Percentiles rank a stretch among this genome's conserved stretches.
Conservation (phyloP, 345 rosid species). For the Reutealis trisperma region DNA sequence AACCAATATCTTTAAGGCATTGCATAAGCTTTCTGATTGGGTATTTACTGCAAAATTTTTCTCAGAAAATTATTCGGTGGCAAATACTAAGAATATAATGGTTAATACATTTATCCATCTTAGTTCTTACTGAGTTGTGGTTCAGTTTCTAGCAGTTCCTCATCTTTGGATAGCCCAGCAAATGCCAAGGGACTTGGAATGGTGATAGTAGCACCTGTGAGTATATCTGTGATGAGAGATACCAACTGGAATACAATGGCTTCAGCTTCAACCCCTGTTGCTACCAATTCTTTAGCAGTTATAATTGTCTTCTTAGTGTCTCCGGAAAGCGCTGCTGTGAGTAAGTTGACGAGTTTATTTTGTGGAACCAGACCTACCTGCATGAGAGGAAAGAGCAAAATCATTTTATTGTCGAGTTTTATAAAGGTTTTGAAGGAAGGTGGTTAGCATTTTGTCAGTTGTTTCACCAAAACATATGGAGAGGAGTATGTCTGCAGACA, state of each 20-base stretch:
- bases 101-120: not conserved
- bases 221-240: constrained; percentile 33
- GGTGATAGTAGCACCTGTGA: constrained; percentile 21
- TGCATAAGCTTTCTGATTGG: constrained; percentile 29
- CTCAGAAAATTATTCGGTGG: constrained; percentile 3
- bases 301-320: constrained; percentile 35
- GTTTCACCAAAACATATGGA: not conserved
- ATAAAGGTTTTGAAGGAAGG: not conserved
- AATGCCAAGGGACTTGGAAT: constrained; percentile 8
- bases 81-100: not conserved
- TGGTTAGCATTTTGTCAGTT: not conserved
- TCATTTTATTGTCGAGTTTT: not conserved
- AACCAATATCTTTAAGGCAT: constrained; percentile 32
- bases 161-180: constrained; percentile 20
- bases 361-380: constrained; percentile 38
- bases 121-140: constrained; percentile 14
- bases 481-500: not conserved
- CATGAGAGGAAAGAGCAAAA: not conserved
- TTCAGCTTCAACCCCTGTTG: constrained; percentile 34
- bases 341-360: constrained; percentile 32
- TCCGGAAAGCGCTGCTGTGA: constrained; percentile 32
- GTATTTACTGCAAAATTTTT: constrained; percentile 24
- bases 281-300: constrained; percentile 23
- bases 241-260: constrained; percentile 33
- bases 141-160: constrained; percentile 8